Percentiles rank a stretch among this genome's conserved stretches.
Evolutionary conservation across 2,329 filamentous ascomycete species (phyloP).

Genomic region (Drechmeria coniospora): DNA sequence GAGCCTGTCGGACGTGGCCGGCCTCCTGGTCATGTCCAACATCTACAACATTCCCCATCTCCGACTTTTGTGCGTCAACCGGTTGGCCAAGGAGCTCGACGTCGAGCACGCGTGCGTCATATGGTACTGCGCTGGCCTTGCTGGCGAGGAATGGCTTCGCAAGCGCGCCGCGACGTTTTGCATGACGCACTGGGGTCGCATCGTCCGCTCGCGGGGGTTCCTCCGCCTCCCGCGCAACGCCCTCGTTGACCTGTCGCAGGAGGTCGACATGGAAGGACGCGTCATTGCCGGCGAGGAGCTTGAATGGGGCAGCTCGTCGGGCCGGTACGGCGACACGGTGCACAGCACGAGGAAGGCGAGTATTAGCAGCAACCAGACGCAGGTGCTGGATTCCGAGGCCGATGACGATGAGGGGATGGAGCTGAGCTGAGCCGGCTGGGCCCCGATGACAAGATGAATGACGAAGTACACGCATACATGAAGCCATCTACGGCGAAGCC

Average conservation of each 20-base stretch:
- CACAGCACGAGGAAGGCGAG: slow-evolving; percentile 38
- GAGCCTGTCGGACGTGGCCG: slow-evolving; percentile 72
- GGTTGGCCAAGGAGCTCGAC: slow-evolving; percentile 79
- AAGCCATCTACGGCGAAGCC: too few relatives aligned
- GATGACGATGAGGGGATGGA: slow-evolving; percentile 51
- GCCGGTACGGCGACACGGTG: slow-evolving; percentile 27
- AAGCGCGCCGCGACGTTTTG: slow-evolving; percentile 79
- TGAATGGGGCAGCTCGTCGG: slow-evolving; percentile 34
- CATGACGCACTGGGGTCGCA: slow-evolving; percentile 83
- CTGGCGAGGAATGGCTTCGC: slow-evolving; percentile 86
- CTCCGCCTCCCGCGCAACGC: slow-evolving; percentile 61
- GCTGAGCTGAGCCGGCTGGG: slow-evolving; percentile 22
- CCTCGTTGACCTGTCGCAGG: slow-evolving; percentile 81
- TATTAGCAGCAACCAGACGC: slow-evolving; percentile 42
- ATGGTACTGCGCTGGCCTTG: slow-evolving; percentile 84
- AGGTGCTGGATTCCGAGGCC: slow-evolving; percentile 38
- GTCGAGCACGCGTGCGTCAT: slow-evolving; percentile 90
- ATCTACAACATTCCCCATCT: slow-evolving; percentile 95
- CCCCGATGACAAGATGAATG: not conserved
- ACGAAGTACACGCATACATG: too few relatives aligned
- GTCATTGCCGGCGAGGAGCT: slow-evolving; percentile 81
- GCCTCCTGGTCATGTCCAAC: slow-evolving; percentile 92
- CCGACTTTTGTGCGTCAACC: slow-evolving; percentile 77
- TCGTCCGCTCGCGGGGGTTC: slow-evolving; percentile 83
- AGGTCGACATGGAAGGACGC: slow-evolving; percentile 84